These are phyloP conservation scores for Torulaspora franciscae DNA, from an alignment of 805 yeast genomes.

Conservation along the genomic window DNA sequence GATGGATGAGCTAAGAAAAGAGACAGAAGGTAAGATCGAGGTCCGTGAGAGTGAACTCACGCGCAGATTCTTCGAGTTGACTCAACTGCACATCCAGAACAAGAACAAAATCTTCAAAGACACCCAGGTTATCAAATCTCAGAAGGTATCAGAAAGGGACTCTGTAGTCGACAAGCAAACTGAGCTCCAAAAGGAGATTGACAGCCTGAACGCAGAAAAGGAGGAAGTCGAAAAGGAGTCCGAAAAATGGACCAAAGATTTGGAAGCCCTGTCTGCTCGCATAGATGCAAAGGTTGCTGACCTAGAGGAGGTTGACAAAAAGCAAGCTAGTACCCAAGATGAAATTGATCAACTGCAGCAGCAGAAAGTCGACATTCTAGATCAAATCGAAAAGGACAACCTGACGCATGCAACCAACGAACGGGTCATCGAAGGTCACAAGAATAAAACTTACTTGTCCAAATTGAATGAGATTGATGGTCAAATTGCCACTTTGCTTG, in stretches of 20 bases:
- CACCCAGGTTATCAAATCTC: constrained; percentile 26
- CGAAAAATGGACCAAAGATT: constrained; percentile 19
- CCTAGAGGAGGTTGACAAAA: constrained; percentile 21
- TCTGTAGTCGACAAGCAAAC: constrained; percentile 20
- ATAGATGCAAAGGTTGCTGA: constrained; percentile 30
- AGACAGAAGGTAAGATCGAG: constrained; percentile 25
- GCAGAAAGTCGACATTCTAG: constrained; percentile 16
- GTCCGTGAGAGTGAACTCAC: constrained; percentile 24
- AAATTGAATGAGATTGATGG: constrained; percentile 25
- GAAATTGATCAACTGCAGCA: constrained; percentile 21
- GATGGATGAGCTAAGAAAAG: constrained; percentile 24
- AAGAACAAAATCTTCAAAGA: constrained; percentile 27
- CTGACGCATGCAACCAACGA: constrained; percentile 17
- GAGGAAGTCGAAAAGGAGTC: constrained; percentile 19
- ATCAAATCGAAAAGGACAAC: constrained; percentile 20
- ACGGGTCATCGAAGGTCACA: constrained; percentile 16
- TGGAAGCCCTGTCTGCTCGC: constrained; percentile 23
- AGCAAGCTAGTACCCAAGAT: constrained; percentile 18
- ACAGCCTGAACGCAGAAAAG: constrained; percentile 22
- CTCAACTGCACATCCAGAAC: constrained; percentile 18
- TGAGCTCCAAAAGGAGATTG: constrained; percentile 29
- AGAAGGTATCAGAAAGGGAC: constrained; percentile 26
- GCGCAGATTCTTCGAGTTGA: constrained; percentile 22
- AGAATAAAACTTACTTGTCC: constrained; percentile 26
- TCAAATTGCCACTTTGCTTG: constrained; percentile 20